Percentiles rank a stretch among this genome's conserved stretches.
Evolutionary conservation across 768 basidiomycete genomes (phyloP).

Genomic region (Calocybe cyanea): DNA sequence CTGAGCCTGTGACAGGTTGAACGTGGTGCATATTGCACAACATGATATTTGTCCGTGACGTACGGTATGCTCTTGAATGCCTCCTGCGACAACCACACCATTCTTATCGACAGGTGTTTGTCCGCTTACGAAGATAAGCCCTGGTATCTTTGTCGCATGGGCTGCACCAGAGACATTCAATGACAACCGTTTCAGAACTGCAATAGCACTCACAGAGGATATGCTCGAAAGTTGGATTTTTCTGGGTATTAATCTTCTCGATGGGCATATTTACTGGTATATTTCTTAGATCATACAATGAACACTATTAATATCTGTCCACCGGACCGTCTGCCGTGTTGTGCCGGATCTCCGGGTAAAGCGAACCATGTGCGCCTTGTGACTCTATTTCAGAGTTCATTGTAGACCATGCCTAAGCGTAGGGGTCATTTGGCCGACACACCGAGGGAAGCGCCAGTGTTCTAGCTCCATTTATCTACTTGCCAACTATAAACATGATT

Average conservation of each 20-base stretch:
- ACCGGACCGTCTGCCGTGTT: constrained; percentile 2
- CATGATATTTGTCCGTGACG: constrained; percentile 12
- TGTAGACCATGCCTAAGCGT: too few relatives aligned
- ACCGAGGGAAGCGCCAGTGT: not conserved
- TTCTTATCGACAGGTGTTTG: constrained; percentile 49
- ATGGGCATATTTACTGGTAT: constrained; percentile 42
- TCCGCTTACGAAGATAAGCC: constrained; percentile 59
- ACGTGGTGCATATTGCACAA: too few relatives aligned
- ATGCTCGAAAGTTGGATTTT: constrained; percentile 40
- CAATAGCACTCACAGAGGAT: constrained; percentile 41
- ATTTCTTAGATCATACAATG: not conserved
- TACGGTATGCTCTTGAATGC: constrained; percentile 58
- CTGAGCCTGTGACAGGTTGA: constrained; percentile 36
- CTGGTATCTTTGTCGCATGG: constrained; percentile 54
- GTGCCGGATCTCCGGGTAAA: too few relatives aligned
- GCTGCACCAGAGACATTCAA: constrained; percentile 26
- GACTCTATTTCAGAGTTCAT: not conserved
- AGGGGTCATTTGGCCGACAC: too few relatives aligned
- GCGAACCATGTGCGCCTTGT: not conserved
- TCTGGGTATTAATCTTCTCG: constrained; percentile 51
- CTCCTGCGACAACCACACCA: constrained; percentile 50
- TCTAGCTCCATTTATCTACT: not conserved
- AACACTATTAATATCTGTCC: too few relatives aligned
- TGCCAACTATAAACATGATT: not conserved
- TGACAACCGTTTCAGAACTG: constrained; percentile 13